A percentile compares a stretch with the other conserved stretches of the same genome.
Evolutionary conservation across 768 basidiomycete species (phyloP).

Genomic region (Mycena filopes): DNA sequence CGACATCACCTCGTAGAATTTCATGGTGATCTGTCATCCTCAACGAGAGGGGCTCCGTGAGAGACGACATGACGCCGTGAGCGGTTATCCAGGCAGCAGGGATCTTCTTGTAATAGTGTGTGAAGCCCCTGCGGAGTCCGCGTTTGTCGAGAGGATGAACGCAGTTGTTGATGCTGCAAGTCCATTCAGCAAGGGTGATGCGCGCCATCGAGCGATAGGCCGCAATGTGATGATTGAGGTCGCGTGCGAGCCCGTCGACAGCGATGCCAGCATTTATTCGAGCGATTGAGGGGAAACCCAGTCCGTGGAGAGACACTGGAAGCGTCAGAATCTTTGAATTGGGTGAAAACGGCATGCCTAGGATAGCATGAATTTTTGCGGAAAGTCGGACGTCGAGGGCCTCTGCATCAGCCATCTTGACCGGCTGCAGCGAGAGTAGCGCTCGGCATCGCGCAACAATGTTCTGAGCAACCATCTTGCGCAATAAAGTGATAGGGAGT

Average conservation of each 20-base stretch:
- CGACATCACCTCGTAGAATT: neutral
- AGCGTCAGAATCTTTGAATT: conserved; percentile 16
- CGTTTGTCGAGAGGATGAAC: conserved; percentile 12
- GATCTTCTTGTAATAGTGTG: neutral
- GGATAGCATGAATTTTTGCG: neutral
- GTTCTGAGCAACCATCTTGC: conserved; percentile 14
- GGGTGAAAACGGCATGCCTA: conserved; percentile 16
- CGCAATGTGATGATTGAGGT: conserved; percentile 34
- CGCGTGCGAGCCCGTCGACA: conserved; percentile 18
- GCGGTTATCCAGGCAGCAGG: conserved; percentile 7
- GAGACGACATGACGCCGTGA: neutral
- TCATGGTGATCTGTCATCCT: neutral
- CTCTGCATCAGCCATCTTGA: conserved; percentile 17
- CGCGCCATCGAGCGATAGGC: conserved; percentile 25
- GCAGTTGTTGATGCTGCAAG: conserved; percentile 22
- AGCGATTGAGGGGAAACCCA: conserved; percentile 25
- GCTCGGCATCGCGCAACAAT: conserved; percentile 12
- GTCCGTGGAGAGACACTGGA: conserved; percentile 4
- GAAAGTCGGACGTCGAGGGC: neutral
- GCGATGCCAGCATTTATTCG: conserved; percentile 16
- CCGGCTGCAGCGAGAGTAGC: conserved; percentile 20
- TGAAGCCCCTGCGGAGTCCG: neutral
- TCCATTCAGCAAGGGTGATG: conserved; percentile 31
- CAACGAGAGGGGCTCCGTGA: neutral
- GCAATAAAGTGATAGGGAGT: conserved; percentile 11